phyloP scores from a whole-genome alignment of 2,329 filamentous ascomycete genomes.

The Macrophomina pseudophaseolina region DNA sequence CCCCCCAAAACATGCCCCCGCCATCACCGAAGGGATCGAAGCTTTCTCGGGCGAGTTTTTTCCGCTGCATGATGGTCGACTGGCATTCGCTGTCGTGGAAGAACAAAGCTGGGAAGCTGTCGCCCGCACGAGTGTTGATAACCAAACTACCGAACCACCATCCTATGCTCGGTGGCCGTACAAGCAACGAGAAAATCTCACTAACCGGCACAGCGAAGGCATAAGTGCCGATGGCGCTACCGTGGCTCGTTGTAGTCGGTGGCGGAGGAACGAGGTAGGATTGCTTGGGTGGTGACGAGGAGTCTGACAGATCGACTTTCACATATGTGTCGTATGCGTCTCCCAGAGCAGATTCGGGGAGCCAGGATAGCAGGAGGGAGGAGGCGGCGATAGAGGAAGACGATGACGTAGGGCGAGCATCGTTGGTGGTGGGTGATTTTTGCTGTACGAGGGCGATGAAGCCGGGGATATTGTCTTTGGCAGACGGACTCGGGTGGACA shows the following conservation, averaged over 20 bases:
- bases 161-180: slow-evolving; percentile 88
- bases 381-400: slow-evolving; percentile 58
- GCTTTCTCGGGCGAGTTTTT: slow-evolving; percentile 78
- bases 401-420: slow-evolving; percentile 47
- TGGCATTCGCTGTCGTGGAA: slow-evolving; percentile 98
- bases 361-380: slow-evolving; percentile 87
- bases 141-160: slow-evolving; percentile 99
- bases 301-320: slow-evolving; percentile 89
- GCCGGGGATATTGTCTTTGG: slow-evolving; percentile 94
- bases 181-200: slow-evolving; percentile 86
- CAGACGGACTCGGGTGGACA: slow-evolving; percentile 88
- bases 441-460: slow-evolving; percentile 94
- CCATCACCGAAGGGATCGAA: slow-evolving; percentile 89
- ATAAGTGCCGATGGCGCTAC: slow-evolving; percentile 75
- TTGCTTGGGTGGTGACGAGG: slow-evolving; percentile 79
- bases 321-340: slow-evolving; percentile 86
- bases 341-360: slow-evolving; percentile 86
- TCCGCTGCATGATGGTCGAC: slow-evolving; percentile 92
- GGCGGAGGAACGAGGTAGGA: slow-evolving; percentile 90
- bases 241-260: slow-evolving; percentile 80
- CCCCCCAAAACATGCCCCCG: slow-evolving; percentile 95
- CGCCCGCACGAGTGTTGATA: slow-evolving; percentile 87
- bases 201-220: slow-evolving; percentile 90
- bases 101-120: slow-evolving; percentile 93
- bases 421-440: slow-evolving; percentile 55